Conservation (phyloP, 345 rosid species). For the Euphorbia tirucalli region DNA sequence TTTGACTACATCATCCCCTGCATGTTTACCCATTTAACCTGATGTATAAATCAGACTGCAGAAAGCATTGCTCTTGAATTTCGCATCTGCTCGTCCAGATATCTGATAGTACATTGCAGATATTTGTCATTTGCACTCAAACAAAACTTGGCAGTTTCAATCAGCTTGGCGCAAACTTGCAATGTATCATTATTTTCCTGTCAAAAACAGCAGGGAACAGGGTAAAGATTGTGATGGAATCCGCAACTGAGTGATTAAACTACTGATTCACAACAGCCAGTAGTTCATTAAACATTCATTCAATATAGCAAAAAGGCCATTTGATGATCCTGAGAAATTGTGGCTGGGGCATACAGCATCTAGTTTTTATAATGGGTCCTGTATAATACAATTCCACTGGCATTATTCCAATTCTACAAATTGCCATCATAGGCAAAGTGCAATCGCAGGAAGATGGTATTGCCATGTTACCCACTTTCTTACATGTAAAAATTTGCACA, state of each 20-base stretch:
- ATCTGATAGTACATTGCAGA: constrained; percentile 48
- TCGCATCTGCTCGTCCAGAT: constrained; percentile 37
- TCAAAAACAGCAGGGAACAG: constrained; percentile 15
- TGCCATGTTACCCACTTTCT: neutral
- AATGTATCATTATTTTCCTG: constrained; percentile 49
- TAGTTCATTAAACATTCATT: neutral
- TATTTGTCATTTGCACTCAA: constrained; percentile 45
- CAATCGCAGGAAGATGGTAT: neutral
- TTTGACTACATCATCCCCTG: neutral
- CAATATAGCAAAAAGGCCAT: neutral
- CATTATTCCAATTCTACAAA: neutral
- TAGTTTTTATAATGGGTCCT: neutral
- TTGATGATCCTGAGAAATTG: neutral
- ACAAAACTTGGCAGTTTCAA: constrained; percentile 57
- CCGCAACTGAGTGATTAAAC: neutral
- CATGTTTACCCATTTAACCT: neutral
- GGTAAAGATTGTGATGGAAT: neutral
- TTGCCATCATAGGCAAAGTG: too few relatives aligned
- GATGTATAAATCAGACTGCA: neutral
- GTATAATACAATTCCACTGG: neutral
- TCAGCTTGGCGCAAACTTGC: constrained; percentile 53
- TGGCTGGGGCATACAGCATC: neutral
- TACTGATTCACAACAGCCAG: neutral
- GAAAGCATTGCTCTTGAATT: constrained; percentile 15
- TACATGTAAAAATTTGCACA: neutral